These are phyloP conservation scores for Aspergillus fijiensis DNA, from an alignment of 2,329 filamentous ascomycete genomes.

Conservation along the genomic window DNA sequence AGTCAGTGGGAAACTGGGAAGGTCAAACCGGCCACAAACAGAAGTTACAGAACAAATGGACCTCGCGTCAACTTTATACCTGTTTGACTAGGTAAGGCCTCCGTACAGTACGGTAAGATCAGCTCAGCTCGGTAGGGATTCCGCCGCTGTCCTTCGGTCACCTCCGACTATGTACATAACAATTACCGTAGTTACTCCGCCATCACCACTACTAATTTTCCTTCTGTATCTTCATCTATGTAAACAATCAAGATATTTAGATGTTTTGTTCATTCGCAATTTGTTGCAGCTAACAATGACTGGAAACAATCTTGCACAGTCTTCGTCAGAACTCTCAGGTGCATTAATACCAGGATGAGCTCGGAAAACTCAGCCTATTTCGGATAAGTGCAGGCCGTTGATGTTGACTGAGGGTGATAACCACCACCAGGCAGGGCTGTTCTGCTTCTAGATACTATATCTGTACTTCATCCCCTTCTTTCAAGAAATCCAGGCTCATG, in stretches of 20 bases:
- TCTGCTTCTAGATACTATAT: neutral
- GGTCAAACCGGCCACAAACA: slow-evolving; percentile 3
- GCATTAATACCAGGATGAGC: neutral
- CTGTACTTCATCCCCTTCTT: neutral
- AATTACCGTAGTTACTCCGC: too few relatives aligned
- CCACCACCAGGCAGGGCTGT: neutral
- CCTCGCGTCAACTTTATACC: slow-evolving; percentile 11
- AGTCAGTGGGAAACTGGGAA: too few relatives aligned
- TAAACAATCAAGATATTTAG: too few relatives aligned
- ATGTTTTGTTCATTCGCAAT: neutral
- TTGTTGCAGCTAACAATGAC: neutral
- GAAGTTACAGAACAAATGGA: slow-evolving; percentile 9
- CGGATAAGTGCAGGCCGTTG: neutral
- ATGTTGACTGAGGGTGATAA: too few relatives aligned
- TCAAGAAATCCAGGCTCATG: neutral
- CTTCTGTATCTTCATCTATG: too few relatives aligned
- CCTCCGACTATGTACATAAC: slow-evolving; percentile 12
- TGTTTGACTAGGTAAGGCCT: neutral
- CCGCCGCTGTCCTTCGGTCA: slow-evolving; percentile 13
- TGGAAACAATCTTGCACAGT: neutral
- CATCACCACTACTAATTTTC: too few relatives aligned
- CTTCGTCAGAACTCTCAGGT: neutral
- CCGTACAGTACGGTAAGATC: too few relatives aligned
- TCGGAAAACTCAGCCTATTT: neutral
- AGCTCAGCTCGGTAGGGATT: neutral